Evolutionary conservation across 2,329 filamentous ascomycete species (phyloP).

Genomic region (Cercospora nicotianae): DNA sequence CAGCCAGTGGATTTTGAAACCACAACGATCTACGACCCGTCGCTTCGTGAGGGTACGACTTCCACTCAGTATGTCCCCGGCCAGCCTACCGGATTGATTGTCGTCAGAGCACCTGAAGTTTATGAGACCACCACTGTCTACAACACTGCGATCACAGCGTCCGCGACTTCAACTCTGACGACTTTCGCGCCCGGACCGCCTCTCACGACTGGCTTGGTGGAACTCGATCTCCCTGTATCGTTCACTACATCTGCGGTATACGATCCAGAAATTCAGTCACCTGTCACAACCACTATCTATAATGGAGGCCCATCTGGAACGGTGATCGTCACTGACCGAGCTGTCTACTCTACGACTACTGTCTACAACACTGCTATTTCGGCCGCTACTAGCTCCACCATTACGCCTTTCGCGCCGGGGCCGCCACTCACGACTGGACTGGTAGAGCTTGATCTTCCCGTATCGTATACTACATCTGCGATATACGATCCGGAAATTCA

Average conservation of each 20-base stretch:
- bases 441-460: neutral
- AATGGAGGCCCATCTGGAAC: neutral
- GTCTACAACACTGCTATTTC: neutral
- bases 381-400: neutral
- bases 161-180: neutral
- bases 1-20: neutral
- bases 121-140: neutral
- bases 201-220: neutral
- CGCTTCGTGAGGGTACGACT: neutral
- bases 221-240: neutral
- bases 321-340: neutral
- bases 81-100: neutral
- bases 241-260: neutral
- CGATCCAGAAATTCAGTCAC: neutral
- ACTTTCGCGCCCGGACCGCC: neutral
- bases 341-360: neutral
- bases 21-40: neutral
- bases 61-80: neutral
- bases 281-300: neutral
- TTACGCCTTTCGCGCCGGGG: neutral
- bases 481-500: neutral
- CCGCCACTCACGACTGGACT: neutral
- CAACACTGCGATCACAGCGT: neutral
- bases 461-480: neutral
- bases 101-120: neutral